Evolutionary conservation across 306 rosid genomes (phyloP), one percentile per base, ranked within the genome.

Genomic region (Acacia crassicarpa): DNA sequence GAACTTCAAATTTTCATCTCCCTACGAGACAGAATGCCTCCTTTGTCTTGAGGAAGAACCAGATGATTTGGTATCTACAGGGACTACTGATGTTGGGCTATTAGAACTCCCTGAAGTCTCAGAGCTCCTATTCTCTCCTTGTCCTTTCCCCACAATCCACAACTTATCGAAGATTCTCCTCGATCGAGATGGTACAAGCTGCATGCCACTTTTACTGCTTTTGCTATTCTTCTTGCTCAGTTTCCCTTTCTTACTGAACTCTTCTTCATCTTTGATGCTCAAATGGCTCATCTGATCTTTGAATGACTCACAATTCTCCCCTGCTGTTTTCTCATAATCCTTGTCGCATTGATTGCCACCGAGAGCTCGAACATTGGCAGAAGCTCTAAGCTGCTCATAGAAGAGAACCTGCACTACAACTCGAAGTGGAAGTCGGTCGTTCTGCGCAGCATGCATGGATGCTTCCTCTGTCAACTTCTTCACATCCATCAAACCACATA

Each of bases 91-190:
- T 49, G 92, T 92, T 40, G 98, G 99, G 73, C 98, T 93, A 79
- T 92, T 93, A 76, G 99, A 96, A 82, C 98, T 94, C 73, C 90
- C 97, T 17, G 99, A 96, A 13, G 98, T 94, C 79, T 96, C 99
- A 0, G 97, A 90, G 78, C 98, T 93, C 85, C 83, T 88, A 68
- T 91, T 92, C 62, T 83, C 99, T 66, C 89, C 99, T 4, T 89
- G 89, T 44, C 92, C 95, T 78, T 91, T 96, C 7, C 95, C 98
- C 22, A 91, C 84, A 54, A 78, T 80, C 99, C 99, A 92, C 45
- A 96, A 53, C 72, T 89, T 93, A 49, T 94, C 98, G 5, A 96
- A 96, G 61, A 96, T 93, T 63, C 99, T 91, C 85, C 97, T 86
- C 0, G 99, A 96, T 27, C 99, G 84, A 0, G 99, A 96, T 1